Base-by-base conservation (phyloP, 2,329 filamentous ascomycete species). In the Gremmenia infestans region DNA sequence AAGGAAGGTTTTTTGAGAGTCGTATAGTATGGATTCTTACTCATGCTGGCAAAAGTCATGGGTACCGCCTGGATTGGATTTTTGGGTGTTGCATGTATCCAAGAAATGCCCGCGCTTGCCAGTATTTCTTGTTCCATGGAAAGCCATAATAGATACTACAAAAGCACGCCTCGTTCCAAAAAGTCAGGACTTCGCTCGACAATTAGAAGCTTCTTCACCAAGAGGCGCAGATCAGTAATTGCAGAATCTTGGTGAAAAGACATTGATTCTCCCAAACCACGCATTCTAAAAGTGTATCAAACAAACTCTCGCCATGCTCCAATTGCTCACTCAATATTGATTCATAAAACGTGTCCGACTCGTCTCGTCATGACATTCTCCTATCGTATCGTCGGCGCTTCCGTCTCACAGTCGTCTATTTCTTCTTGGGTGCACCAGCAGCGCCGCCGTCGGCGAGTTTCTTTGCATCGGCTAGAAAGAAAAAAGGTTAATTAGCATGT, bases 391-490 rank as follows among this genome's bases (percentile, higher is more conserved):
- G 25, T 47, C 32, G 39, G 42, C 5, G 25, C 7, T 28, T 28
- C 25, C 7, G 6, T 28, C 4, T 4, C 1, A 25, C 23, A 17
- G n/a, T 52, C 54, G 39, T 58, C 45, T 63, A 61, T 53, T 64
- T 62, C 56, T 61, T 62, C 39, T 46, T 46, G 19, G 32, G 69
- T 52, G 67, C 68, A 25, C 23, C 23, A 25, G 23, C 6, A 25
- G 23, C 4, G 23, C 4, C 23, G 47, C 60, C 70, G 53, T 71
- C 71, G 45, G 69, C 70, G 36, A 72, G 67, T 57, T 71, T 74
- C 57, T 71, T 73, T 53, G 74, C 74, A 55, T 76, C 71, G 56
- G 75, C 75, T 62, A 47, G 48, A 53, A 14, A 35, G 2, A 22
- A 28, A 6, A 28, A 28, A 9, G 25, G 7, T 28, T 28, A 9